Base-by-base conservation (phyloP, 305 asterid species). In the Stenogyne calaminthoides region DNA sequence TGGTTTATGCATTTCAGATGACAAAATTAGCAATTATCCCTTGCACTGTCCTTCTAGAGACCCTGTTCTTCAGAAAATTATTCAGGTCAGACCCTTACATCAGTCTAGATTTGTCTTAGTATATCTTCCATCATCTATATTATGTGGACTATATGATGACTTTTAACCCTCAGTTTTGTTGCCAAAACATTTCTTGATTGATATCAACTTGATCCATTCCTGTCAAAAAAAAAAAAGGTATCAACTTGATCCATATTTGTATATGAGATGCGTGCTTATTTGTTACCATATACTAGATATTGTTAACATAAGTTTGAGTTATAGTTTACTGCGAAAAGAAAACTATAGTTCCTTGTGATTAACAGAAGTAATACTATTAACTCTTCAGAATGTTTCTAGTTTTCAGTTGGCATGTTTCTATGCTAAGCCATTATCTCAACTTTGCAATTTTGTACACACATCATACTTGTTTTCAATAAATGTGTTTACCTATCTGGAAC, bases 11-110 rank as follows among this genome's bases (percentile, higher is more conserved):
- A 68, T 70, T 76, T 64, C 83, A 88, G 95, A 88, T 88, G 95
- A 88, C 95, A 54, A 88, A 88, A 82, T 78, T 88, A 77, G 95
- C 89, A 62, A 87, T 88, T 71, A 88, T 88, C 71, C 95, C 95
- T 9, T 88, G 95, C 81, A 88, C 95, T 42, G 96, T 89, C 60
- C 88, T 89, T 67, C 76, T 89, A 82, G 93, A 89, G 89, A 89
- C 91, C 5, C 80, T 89, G 58, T 87, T 89, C 86, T 87, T 81
- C 82, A 57, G 89, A 70, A 89, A 84, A 77, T 69, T 70, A 70
- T 89, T 89, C 93, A 89, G 96, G 96, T 89, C 60, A 78, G 79
- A 72, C 67, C 51, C 73, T 72, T 46, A 47, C 59, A 39, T 61
- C 64, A 32, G 32, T 68, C 56, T 65, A 74, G 58, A 32, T 29